Base-by-base conservation (phyloP, 768 basidiomycete species). In the Mycena vulgaris region DNA sequence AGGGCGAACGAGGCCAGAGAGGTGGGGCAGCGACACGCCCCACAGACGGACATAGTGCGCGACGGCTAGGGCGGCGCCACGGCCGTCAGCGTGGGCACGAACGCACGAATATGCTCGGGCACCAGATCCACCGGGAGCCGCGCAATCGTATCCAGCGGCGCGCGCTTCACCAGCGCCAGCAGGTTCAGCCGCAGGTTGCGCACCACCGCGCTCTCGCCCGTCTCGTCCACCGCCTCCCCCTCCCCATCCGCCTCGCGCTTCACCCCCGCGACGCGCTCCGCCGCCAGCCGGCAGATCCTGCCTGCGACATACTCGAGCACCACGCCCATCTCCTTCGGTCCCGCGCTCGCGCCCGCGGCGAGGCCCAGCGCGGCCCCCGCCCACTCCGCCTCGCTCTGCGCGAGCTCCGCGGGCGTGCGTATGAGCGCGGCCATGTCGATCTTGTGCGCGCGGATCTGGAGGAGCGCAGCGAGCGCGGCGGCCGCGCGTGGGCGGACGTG, bases 111-210 rank as follows among this genome's bases (percentile, higher is more conserved):
- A 74, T 88, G 85, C 72, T 89, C 89, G 2, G 91, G 92, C 2
- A 93, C 90, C 53, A 93, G 78, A 51, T 91, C 89, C 47, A 86
- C 82, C 11, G 91, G 91, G 45, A 93, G 76, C 33, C 83, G 84
- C 19, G 90, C 90, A 61, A 93, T 91, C 66, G 86, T 89, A 74
- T 93, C 91, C 69, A 94, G 76, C 2, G 94, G 94, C 13, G 93
- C 93, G 8, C 93, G 87, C 76, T 94, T 93, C 65, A 92, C 91
- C 37, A 95, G 83, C 2, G 93, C 93, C 30, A 95, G 85, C 31
- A 95, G 82, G 76, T 93, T 94, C 71, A 95, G 82, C 42, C 93
- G 86, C 56, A 94, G 81, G 61, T 89, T 86, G 62, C 87, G 86
- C 74, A 90, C 69, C 72, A 78, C 76, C 10, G 65, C 58, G 33